phyloP scores from a whole-genome alignment of 768 basidiomycete species.

The Vishniacozyma victoriae region DNA sequence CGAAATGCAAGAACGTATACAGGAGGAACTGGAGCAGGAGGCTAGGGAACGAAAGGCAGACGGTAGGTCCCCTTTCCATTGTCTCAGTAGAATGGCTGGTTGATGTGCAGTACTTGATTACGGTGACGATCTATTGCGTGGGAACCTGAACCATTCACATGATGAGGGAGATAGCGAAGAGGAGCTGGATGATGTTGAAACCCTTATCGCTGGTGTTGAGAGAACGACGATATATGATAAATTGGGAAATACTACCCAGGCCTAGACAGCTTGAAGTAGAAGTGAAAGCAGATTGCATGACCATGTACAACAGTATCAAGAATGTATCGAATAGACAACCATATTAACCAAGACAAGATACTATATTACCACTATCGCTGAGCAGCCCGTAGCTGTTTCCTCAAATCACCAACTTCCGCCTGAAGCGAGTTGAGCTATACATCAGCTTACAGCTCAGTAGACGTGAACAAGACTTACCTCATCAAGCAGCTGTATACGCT shows the following conservation, averaged over 20 bases:
- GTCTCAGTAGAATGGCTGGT: neutral
- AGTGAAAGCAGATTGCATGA: no score
- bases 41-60: slow-evolving; percentile 24
- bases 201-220: slow-evolving; percentile 25
- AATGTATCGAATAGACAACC: no score
- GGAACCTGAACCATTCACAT: slow-evolving; percentile 37
- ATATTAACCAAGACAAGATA: no score
- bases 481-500: slow-evolving; percentile 76
- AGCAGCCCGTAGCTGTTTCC: slow-evolving; percentile 35
- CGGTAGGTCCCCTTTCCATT: slow-evolving; percentile 16
- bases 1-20: slow-evolving; percentile 45
- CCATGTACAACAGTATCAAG: no score
- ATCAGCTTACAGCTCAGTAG: neutral
- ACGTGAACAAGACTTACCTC: slow-evolving; percentile 56
- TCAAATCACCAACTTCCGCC: slow-evolving; percentile 37
- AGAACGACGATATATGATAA: slow-evolving; percentile 13
- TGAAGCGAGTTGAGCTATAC: slow-evolving; percentile 39
- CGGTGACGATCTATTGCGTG: slow-evolving; percentile 31
- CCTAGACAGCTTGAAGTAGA: no score
- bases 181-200: slow-evolving; percentile 40
- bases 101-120: slow-evolving; percentile 2
- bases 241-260: no score
- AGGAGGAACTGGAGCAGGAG: slow-evolving; percentile 45
- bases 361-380: no score
- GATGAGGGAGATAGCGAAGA: slow-evolving; percentile 19